Base-by-base conservation (phyloP, 495 filamentous ascomycete species). In the Corynascus novoguineensis region DNA sequence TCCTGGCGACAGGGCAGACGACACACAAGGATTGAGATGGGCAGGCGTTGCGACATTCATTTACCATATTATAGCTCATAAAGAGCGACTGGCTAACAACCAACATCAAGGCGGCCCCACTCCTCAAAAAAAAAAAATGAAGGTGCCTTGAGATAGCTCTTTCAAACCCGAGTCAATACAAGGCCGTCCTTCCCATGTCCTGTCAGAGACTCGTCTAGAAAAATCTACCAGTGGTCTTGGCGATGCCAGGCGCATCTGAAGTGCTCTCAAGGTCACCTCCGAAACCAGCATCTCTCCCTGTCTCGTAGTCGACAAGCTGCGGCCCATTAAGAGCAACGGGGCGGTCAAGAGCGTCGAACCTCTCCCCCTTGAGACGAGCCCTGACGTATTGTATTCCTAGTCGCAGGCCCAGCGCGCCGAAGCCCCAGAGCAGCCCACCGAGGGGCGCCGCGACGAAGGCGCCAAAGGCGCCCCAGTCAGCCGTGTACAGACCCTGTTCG, bases 381-480 rank as follows among this genome's bases (percentile, higher is more conserved):
- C 64, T 50, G 29, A 75, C 54, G 55, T 69, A 86, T 53, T 81
- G 83, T 19, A 72, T 73, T 0, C 65, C 60, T 7, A 89, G 61
- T 19, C 86, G 76, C 25, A 81, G 57, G 17, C 59, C 74, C 27
- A 85, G 73, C 15, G 83, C 85, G 15, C 74, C 80, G 41, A 81
- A 76, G 15, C 79, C 84, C 82, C 84, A 90, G 32, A 90, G 70
- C 11, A 90, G 52, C 8, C 86, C 85, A 8, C 87, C 87, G 15
- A 89, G 60, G 1, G 87, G 87, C 5, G 85, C 85, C n/a, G 83
- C 86, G 11, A 89, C 77, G 52, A 90, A 90, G n/a, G 86, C 86
- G 48, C 87, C 87, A 63, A 90, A 90, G 7, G 78, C 84, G 58
- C 81, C 83, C 87, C 87, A 90, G 62, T 88, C 87, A 38, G 81